Percentiles rank a stretch among this genome's conserved stretches.
Evolutionary conservation across 1,284 basidiomycete genomes (phyloP).

Genomic region (Puccinia horiana): DNA sequence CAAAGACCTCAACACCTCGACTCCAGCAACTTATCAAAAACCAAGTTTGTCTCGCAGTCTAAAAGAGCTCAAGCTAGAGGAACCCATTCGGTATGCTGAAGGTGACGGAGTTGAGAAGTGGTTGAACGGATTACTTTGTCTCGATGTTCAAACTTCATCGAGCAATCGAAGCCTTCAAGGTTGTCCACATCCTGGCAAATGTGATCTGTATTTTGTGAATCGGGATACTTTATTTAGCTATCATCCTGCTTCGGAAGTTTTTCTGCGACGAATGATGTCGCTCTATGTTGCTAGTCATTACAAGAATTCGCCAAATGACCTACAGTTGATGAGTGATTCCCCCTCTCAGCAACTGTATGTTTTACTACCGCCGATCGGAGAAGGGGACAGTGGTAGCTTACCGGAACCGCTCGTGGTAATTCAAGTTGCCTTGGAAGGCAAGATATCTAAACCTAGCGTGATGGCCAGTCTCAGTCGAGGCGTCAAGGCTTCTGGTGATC

Average conservation of each 20-base stretch:
- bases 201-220: constrained; percentile 93
- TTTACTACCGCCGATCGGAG: constrained; percentile 82
- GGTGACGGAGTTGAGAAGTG: constrained; percentile 92
- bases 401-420: constrained; percentile 88
- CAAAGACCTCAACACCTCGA: constrained; percentile 55
- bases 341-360: constrained; percentile 97
- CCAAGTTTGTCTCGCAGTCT: constrained; percentile 65
- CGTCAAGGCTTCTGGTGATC: constrained; percentile 82
- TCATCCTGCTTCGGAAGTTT: constrained; percentile 93
- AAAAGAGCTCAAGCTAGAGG: constrained; percentile 90
- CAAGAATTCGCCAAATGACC: constrained; percentile 98
- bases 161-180: constrained; percentile 65
- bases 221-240: constrained; percentile 96
- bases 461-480: constrained; percentile 81
- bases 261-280: constrained; percentile 97
- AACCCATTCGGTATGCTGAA: constrained; percentile 86
- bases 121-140: constrained; percentile 86
- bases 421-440: constrained; percentile 86
- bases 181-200: constrained; percentile 87
- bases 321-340: constrained; percentile 93
- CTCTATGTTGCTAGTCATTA: constrained; percentile 96
- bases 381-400: constrained; percentile 73
- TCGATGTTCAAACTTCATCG: constrained; percentile 76
- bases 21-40: constrained; percentile 52
- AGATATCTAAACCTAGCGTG: constrained; percentile 81